Evolutionary conservation across 306 rosid genomes (phyloP), one percentile per base, ranked within the genome.

Genomic region (Vigna unguiculata): DNA sequence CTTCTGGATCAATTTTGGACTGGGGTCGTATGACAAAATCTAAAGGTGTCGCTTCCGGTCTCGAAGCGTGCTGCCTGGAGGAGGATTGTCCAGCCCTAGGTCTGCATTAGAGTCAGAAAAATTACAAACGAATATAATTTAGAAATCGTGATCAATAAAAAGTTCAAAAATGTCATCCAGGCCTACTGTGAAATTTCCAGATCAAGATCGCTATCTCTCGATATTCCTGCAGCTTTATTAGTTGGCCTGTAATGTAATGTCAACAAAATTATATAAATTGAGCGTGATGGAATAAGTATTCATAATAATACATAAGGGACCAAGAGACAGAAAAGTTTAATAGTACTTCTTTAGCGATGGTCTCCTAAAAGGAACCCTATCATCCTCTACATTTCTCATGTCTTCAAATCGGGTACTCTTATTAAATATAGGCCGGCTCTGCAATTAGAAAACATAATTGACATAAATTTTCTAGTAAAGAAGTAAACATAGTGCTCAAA

Each of bases 361-460:
- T 83, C 96, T 91, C 78, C 95, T 82, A 73, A 34, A 87, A 20
- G 97, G 97, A 69, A 76, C 86, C 79, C 96, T 88, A 20, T 94
- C 98, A 71, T 94, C 97, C 32, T 94, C 98, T 36, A 22, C 13
- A 41, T 61, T 86, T 78, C 91, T 89, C 97, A 91, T 94, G 85
- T 94, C 98, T 83, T 94, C 98, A 81, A 94, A 94, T 79, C 98
- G 87, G 9, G 98, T 94, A 81, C 97, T 94, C 78, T 94, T 91
- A 75, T 91, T 94, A 80, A 94, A 94, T 79, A 94, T 90, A 20
- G 96, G 98, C 43, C 96, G 91, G 86, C 98, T 94, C 97, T 94
- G 96, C 85, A 86, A 49, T 74, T 43, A 82, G 52, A 61, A 48
- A 45, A 59, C 46, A 1, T 68, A 30, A 48, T 70, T 64, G 34